These are phyloP conservation scores for Boechera divaricarpa DNA, from an alignment of 345 rosid species.

Conservation along the genomic window DNA sequence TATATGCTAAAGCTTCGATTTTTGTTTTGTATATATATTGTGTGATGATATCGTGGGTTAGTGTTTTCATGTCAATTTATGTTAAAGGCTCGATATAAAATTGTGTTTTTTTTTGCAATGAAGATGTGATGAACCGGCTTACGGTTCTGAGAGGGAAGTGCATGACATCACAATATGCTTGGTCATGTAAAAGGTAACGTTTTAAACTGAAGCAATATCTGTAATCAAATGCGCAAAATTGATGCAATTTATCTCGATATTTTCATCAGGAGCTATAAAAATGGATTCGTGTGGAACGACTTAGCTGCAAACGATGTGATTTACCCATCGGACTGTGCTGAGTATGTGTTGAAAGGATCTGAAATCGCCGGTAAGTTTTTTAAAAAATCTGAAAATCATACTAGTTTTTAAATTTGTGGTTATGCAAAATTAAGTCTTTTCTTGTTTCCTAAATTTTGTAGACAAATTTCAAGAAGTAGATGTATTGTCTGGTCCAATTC, in stretches of 20 bases:
- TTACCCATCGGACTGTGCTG: conserved; percentile 76
- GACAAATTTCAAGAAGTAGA: conserved; percentile 52
- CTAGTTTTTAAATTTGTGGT: neutral
- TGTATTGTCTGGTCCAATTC: conserved; percentile 38
- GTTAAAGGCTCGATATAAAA: neutral
- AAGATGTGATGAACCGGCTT: conserved; percentile 76
- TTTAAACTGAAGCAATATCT: neutral
- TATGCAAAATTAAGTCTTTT: neutral
- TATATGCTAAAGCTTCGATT: neutral
- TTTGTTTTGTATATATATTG: neutral
- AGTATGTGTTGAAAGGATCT: conserved; percentile 93
- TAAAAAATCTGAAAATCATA: neutral
- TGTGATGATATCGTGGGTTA: neutral
- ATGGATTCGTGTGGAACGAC: conserved; percentile 97
- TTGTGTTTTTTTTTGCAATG: neutral
- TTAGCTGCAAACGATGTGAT: conserved; percentile 79
- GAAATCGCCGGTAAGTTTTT: conserved; percentile 60
- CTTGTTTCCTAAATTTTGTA: conserved; percentile 17
- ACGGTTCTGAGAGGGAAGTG: conserved; percentile 79
- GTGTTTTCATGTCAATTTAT: neutral
- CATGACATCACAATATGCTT: conserved; percentile 79
- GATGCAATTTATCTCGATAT: neutral
- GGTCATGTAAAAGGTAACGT: conserved; percentile 90
- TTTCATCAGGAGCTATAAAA: conserved; percentile 73
- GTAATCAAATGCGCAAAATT: neutral